Conservation (phyloP, 192 early-diverging fungal species). For the Entophlyctis luteolus region DNA sequence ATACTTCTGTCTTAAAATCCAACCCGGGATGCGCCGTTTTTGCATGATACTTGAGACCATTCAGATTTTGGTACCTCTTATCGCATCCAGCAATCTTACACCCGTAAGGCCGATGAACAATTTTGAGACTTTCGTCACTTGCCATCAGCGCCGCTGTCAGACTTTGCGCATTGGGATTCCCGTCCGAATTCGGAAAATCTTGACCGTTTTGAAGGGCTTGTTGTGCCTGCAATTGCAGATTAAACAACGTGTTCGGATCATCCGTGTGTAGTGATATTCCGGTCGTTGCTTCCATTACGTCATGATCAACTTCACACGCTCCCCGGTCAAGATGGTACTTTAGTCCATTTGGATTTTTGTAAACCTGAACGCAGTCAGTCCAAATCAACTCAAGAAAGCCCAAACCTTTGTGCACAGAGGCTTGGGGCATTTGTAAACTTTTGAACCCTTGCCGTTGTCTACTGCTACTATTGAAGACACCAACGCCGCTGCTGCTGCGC, state of each 20-base stretch:
- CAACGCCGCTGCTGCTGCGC: conserved; percentile 2
- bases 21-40: conserved; percentile 32
- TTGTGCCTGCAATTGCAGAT: conserved; percentile 24
- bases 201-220: conserved; percentile 17
- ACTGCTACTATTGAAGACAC: conserved; percentile 13
- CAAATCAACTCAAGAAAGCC: neutral
- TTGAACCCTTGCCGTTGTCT: conserved; percentile 17
- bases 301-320: conserved; percentile 36
- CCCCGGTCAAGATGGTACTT: conserved; percentile 96
- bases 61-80: conserved; percentile 94
- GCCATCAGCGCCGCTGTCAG: conserved; percentile 12
- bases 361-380: conserved; percentile 56
- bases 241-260: conserved; percentile 22
- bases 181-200: neutral
- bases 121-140: conserved; percentile 27
- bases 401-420: conserved; percentile 26
- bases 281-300: conserved; percentile 22
- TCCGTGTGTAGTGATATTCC: conserved; percentile 24
- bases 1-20: conserved; percentile 36
- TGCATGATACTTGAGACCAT: conserved; percentile 90
- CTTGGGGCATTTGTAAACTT: conserved; percentile 28
- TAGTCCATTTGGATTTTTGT: conserved; percentile 96
- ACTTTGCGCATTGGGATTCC: neutral
- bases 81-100: conserved; percentile 58
- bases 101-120: conserved; percentile 35